Conservation (phyloP, 345 rosid genomes). For the Balakata baccata region DNA sequence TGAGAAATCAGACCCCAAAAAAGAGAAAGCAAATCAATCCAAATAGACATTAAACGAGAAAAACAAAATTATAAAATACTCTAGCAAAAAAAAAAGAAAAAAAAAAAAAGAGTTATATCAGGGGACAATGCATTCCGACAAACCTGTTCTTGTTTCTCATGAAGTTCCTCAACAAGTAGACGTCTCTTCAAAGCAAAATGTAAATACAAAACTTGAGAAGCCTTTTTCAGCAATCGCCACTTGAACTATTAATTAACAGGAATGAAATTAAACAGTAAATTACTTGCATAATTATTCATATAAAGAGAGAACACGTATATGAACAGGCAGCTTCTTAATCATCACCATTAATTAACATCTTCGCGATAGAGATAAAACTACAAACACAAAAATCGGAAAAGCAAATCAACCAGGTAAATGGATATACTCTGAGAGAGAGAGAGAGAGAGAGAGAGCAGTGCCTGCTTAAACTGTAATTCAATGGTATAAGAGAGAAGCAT, state of each 20-base stretch:
- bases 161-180: conserved; percentile 65
- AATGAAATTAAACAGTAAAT: not conserved
- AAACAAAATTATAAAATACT: too few species aligned
- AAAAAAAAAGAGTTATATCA: too few species aligned
- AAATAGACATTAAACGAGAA: not conserved
- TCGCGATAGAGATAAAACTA: too few species aligned
- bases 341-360: too few species aligned
- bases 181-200: conserved; percentile 89
- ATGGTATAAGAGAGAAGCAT: conserved; percentile 80
- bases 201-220: conserved; percentile 82
- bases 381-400: not conserved
- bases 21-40: not conserved
- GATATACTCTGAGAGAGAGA: not conserved
- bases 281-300: not conserved
- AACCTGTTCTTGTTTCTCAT: conserved; percentile 91
- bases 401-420: not conserved
- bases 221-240: conserved; percentile 80
- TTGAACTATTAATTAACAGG: conserved; percentile 52
- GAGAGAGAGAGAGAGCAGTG: not conserved
- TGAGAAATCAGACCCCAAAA: not conserved
- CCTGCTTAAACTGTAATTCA: conserved; percentile 81
- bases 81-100: too few species aligned
- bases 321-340: not conserved
- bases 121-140: not conserved
- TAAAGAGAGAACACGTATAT: not conserved